Conservation (phyloP, 2,329 filamentous ascomycete genomes). For the Chaetomium sp. region DNA sequence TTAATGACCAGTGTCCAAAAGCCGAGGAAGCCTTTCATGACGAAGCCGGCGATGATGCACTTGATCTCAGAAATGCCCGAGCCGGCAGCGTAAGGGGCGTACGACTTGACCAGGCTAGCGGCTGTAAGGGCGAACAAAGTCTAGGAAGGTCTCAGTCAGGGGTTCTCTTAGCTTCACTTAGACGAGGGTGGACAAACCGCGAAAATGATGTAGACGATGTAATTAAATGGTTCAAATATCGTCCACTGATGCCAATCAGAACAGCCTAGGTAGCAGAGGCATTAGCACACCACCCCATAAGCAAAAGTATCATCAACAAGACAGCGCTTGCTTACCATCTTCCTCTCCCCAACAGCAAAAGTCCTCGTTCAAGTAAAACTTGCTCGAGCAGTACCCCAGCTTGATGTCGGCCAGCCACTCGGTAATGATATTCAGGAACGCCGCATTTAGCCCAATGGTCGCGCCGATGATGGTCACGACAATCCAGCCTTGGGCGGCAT, state of each 20-base stretch:
- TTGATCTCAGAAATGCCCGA: slow-evolving; percentile 99
- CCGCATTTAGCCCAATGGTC: slow-evolving; percentile 91
- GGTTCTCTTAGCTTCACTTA: slow-evolving; percentile 21
- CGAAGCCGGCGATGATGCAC: slow-evolving; percentile 96
- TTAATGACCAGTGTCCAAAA: slow-evolving; percentile 91
- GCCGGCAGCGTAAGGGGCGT: slow-evolving; percentile 91
- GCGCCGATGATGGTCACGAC: slow-evolving; percentile 88
- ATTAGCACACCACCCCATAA: not conserved
- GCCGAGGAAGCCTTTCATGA: slow-evolving; percentile 97
- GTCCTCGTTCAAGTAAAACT: slow-evolving; percentile 92
- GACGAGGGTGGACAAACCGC: slow-evolving; percentile 45
- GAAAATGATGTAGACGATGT: slow-evolving; percentile 80
- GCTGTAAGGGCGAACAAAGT: slow-evolving; percentile 74
- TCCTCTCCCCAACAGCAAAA: slow-evolving; percentile 99
- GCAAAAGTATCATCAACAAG: slow-evolving; percentile 9
- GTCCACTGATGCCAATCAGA: slow-evolving; percentile 88
- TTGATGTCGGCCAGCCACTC: slow-evolving; percentile 97
- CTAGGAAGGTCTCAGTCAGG: slow-evolving; percentile 33
- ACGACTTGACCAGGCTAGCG: slow-evolving; percentile 78
- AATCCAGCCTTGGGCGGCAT: slow-evolving; percentile 96
- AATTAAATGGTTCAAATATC: slow-evolving; percentile 69
- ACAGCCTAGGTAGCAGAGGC: slow-evolving; percentile 55
- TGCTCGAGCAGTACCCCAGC: slow-evolving; percentile 88
- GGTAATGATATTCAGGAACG: slow-evolving; percentile 87
- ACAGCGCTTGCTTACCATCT: slow-evolving; percentile 46